Conservation (phyloP, 345 rosid species). For the Geranium rotundifolium region DNA sequence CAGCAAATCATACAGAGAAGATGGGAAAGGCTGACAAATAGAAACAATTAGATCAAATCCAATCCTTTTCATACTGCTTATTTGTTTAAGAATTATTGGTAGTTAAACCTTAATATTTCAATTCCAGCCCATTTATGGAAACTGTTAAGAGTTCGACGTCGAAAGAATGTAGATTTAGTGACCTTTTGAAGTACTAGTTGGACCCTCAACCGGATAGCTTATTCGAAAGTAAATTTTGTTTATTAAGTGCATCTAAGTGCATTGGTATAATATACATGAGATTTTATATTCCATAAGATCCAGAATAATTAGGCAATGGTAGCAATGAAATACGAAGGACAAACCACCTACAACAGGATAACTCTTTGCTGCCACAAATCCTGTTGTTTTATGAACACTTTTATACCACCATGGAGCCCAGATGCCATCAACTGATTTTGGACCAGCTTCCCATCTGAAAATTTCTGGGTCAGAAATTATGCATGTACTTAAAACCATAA, state of each 20-base stretch:
- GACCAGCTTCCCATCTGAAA: slow-evolving; percentile 84
- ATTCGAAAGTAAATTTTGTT: not conserved
- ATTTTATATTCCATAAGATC: slow-evolving; percentile 8
- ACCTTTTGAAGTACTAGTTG: too few relatives aligned
- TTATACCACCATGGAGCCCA: slow-evolving; percentile 92
- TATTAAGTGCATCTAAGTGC: not conserved
- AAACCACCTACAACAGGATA: slow-evolving; percentile 43
- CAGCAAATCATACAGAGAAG: slow-evolving; percentile 49
- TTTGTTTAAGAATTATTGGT: not conserved
- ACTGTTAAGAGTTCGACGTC: too few relatives aligned
- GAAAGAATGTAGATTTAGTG: too few relatives aligned
- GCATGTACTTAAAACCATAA: not conserved
- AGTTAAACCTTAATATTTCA: not conserved
- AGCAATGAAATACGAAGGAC: slow-evolving; percentile 8
- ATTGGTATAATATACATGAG: not conserved
- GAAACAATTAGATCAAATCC: not conserved
- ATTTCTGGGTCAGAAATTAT: slow-evolving; percentile 7
- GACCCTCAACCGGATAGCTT: too few relatives aligned
- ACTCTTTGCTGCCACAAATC: slow-evolving; percentile 40
- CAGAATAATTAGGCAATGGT: not conserved
- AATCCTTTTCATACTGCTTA: not conserved
- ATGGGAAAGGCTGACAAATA: slow-evolving; percentile 49
- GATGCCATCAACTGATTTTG: slow-evolving; percentile 68
- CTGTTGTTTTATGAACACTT: slow-evolving; percentile 49
- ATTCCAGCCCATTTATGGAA: not conserved